Conservation (phyloP, 345 rosid genomes). For the Arabis hirsuta region DNA sequence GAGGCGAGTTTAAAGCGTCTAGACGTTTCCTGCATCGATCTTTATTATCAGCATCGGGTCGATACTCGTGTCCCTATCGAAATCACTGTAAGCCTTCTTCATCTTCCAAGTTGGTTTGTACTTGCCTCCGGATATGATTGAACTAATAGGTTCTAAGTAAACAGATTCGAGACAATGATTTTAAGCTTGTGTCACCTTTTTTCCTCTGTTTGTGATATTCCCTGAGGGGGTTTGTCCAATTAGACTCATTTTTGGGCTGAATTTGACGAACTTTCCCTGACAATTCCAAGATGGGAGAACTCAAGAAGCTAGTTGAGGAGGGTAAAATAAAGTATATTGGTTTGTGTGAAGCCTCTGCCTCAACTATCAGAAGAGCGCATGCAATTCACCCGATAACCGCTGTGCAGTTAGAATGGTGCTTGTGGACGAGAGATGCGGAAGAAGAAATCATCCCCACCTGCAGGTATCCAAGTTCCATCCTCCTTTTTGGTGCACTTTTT, state of each 20-base stretch:
- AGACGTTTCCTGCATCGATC: conserved; percentile 55
- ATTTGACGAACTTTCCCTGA: neutral
- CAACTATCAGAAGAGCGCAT: conserved; percentile 75
- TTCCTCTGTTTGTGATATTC: no score
- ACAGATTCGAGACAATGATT: no score
- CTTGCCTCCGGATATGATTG: neutral
- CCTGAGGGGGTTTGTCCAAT: no score
- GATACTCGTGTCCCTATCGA: conserved; percentile 65
- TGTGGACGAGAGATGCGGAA: conserved; percentile 77
- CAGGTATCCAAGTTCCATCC: conserved; percentile 15
- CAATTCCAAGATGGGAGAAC: conserved; percentile 49
- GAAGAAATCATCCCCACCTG: conserved; percentile 53
- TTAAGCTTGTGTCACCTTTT: no score
- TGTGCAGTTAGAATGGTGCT: conserved; percentile 71
- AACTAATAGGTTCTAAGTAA: neutral
- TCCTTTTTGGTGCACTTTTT: no score
- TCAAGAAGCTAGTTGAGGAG: conserved; percentile 72
- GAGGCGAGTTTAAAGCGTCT: conserved; percentile 64
- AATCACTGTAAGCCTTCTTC: conserved; percentile 48
- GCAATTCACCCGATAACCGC: conserved; percentile 77
- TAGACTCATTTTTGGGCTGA: neutral
- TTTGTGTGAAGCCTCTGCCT: conserved; percentile 70
- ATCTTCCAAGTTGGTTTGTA: no score
- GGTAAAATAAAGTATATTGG: conserved; percentile 74
- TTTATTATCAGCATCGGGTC: conserved; percentile 62